A percentile compares a stretch with the other conserved stretches of the same genome.
Evolutionary conservation across 179 eudicot species (phyloP).

Genomic region (Dionaea muscipula): DNA sequence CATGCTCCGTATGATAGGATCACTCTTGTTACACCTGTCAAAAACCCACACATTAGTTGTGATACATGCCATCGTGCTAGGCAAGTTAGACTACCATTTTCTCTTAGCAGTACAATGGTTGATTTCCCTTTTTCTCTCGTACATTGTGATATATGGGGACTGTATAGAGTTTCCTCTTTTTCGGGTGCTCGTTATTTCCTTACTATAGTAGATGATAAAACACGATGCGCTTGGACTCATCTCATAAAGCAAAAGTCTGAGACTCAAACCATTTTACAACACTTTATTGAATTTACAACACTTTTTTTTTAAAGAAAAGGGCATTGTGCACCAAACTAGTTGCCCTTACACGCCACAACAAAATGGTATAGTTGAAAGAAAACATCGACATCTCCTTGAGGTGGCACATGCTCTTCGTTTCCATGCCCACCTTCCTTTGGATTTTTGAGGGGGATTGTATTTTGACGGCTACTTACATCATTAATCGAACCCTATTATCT

Average conservation of each 20-base stretch:
- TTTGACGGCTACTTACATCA: neutral
- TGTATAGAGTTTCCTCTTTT: neutral
- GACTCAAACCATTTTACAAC: neutral
- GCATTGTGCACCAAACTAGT: neutral
- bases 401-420: neutral
- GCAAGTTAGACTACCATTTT: neutral
- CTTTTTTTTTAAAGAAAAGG: neutral
- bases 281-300: neutral
- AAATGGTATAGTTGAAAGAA: neutral
- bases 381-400: neutral
- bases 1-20: neutral
- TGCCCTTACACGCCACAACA: neutral
- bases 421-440: neutral
- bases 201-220: neutral
- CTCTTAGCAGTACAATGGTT: neutral
- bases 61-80: slow-evolving; percentile 1
- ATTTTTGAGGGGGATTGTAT: neutral
- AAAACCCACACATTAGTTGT: neutral
- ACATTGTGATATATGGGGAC: neutral
- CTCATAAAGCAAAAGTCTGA: neutral
- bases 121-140: neutral
- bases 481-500: neutral
- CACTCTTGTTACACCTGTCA: neutral
- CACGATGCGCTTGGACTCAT: neutral
- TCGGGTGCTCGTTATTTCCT: neutral